Evolutionary conservation across 1,284 basidiomycete genomes (phyloP), one percentile per base, ranked within the genome.

Genomic region (Malassezia dermatis): DNA sequence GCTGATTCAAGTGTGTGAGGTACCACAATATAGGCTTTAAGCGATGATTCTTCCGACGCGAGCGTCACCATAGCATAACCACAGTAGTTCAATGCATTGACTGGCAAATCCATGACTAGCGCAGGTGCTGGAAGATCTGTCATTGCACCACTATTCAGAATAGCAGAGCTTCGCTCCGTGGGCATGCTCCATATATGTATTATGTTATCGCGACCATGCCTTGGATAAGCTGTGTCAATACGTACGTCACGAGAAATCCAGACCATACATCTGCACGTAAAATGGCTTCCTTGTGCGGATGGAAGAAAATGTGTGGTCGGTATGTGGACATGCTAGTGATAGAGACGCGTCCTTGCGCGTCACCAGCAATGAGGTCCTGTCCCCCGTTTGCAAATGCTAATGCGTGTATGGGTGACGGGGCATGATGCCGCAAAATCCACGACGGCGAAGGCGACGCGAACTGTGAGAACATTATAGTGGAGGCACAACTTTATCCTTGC

Each of bases 351-450:
- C 55, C 55, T 13, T 42, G 8, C 8, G 49, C 50, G 44, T 57
- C 55, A 3, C 55, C 55, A 23, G 37, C 50, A 26, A 57, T 26
- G 1, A 57, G 34, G 7, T 31, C n/a, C 5, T 40, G 17, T 2
- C 45, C 45, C 2, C 15, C 11, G 27, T 57, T 57, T 4, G 37
- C 44, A 28, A 57, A 42, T 8, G 44, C 49, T 11, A 52, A 34
- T 8, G 49, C 30, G 19, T 57, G 49, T 30, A 57, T 37, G 8
- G 55, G 43, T 5, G 40, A 17, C 1, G 55, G 55, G 2, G 49
- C 45, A 39, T 57, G 55, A 24, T 57, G 55, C 30, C 55, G 49
- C 24, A 57, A 23, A 11, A 57, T 47, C 55, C 55, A 57, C 24
- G 32, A 13, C 15, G 46, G 46, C 34, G 46, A 21, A 15, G 27